A percentile compares a stretch with the other conserved stretches of the same genome.
phyloP scores from a whole-genome alignment of 1,284 basidiomycete species.

The Grifola frondosa region DNA sequence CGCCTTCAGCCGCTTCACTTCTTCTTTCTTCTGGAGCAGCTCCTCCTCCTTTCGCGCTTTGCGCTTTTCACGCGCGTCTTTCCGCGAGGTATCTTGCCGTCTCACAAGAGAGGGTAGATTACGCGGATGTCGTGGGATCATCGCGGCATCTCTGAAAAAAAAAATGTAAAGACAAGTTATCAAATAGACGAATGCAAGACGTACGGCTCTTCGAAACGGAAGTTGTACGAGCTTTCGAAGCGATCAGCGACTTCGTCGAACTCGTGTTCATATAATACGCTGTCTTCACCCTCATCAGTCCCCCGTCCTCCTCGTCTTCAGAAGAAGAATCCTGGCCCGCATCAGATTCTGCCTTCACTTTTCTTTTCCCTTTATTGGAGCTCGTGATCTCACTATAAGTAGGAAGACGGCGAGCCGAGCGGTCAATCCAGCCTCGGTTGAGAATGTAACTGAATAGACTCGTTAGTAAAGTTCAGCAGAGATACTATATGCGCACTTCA shows the following conservation, averaged over 20 bases:
- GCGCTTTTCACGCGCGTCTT: slow-evolving; percentile 75
- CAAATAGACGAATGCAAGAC: slow-evolving; percentile 31
- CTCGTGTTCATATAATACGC: slow-evolving; percentile 51
- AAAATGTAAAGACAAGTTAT: not conserved
- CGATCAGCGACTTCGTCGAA: slow-evolving; percentile 73
- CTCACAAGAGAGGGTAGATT: slow-evolving; percentile 69
- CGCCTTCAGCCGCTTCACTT: slow-evolving; percentile 76
- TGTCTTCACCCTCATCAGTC: slow-evolving; percentile 39
- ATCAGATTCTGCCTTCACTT: slow-evolving; percentile 30
- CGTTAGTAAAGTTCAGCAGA: not conserved
- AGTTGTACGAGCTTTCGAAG: slow-evolving; percentile 88
- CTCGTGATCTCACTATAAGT: slow-evolving; percentile 80
- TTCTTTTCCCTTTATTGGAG: slow-evolving; percentile 40
- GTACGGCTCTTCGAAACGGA: slow-evolving; percentile 91
- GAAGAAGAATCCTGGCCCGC: slow-evolving; percentile 16
- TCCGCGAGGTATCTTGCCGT: slow-evolving; percentile 76
- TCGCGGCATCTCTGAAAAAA: slow-evolving; percentile 57
- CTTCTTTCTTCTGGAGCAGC: slow-evolving; percentile 72
- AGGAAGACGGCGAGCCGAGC: slow-evolving; percentile 66
- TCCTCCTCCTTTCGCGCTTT: slow-evolving; percentile 82
- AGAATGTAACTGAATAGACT: slow-evolving; percentile 75
- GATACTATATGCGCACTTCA: slow-evolving; percentile 63
- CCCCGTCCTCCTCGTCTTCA: slow-evolving; percentile 29
- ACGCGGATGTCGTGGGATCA: slow-evolving; percentile 82
- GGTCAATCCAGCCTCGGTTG: slow-evolving; percentile 94